Evolutionary conservation across 2,329 filamentous ascomycete species (phyloP).

Genomic region (Juglanconis sp.): DNA sequence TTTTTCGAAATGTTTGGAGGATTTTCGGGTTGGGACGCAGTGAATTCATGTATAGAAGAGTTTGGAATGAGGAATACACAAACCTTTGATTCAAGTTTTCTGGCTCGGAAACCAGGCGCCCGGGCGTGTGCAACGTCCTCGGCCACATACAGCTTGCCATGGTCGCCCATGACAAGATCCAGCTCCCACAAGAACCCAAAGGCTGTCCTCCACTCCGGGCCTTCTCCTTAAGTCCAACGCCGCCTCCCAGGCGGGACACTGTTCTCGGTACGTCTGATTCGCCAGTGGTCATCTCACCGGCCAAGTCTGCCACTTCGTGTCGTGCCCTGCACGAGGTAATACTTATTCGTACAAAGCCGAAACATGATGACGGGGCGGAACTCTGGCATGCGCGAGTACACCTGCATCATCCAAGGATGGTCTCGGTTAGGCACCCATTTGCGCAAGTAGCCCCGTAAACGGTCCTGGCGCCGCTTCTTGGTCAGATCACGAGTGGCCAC

Average conservation of each 20-base stretch:
- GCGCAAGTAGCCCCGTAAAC: background rate
- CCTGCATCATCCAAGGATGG: background rate
- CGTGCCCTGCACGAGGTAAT: background rate
- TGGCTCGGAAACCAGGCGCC: too few relatives aligned
- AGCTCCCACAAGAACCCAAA: constrained; percentile 92
- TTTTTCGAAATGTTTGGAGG: too few relatives aligned
- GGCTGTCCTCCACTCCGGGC: constrained; percentile 49
- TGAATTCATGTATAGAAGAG: too few relatives aligned
- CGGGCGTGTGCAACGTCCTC: constrained; percentile 87
- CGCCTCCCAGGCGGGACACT: background rate
- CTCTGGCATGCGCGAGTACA: background rate
- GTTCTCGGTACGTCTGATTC: background rate
- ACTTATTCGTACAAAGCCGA: background rate
- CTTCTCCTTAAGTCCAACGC: background rate
- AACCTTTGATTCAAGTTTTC: too few relatives aligned
- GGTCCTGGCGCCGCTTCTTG: background rate
- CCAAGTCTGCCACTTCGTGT: background rate
- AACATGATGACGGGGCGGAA: constrained; percentile 1
- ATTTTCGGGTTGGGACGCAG: too few relatives aligned
- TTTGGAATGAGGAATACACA: too few relatives aligned
- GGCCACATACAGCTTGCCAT: constrained; percentile 85
- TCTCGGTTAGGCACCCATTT: background rate
- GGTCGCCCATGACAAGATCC: constrained; percentile 98
- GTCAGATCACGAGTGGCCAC: background rate
- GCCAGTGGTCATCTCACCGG: background rate